A percentile compares a stretch with the other conserved stretches of the same genome.
Evolutionary conservation across 2,329 filamentous ascomycete species (phyloP).

Genomic region (Stemphylium lycopersici): DNA sequence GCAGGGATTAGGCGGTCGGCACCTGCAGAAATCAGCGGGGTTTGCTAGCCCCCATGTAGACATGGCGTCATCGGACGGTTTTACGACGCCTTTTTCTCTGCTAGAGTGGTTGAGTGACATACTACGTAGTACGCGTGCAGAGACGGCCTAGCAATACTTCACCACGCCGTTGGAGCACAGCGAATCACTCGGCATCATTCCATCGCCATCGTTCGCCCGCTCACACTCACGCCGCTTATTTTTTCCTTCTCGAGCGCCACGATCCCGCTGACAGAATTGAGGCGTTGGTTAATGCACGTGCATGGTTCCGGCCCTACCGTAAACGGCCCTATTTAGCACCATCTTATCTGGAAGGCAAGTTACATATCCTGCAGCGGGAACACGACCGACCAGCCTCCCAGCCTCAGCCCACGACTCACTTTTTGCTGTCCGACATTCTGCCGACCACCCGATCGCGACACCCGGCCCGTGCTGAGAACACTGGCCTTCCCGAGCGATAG

Average conservation of each 20-base stretch:
- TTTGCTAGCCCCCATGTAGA: constrained; percentile 10
- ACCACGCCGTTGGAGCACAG: neutral
- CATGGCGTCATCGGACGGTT: constrained; percentile 22
- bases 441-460: constrained; percentile 12
- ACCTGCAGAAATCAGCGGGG: constrained; percentile 16
- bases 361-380: constrained; percentile 35
- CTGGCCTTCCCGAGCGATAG: constrained; percentile 1
- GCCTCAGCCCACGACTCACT: constrained; percentile 10
- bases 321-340: constrained; percentile 29
- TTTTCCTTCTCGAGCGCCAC: neutral
- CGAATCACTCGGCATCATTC: neutral
- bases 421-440: constrained; percentile 13
- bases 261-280: neutral
- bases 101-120: neutral
- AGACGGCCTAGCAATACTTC: neutral
- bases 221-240: neutral
- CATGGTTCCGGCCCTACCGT: constrained; percentile 28
- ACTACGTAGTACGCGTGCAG: too few species aligned
- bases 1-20: constrained; percentile 18
- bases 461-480: constrained; percentile 2
- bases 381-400: constrained; percentile 11
- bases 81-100: constrained; percentile 12
- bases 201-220: neutral
- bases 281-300: constrained; percentile 24
- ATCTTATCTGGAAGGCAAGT: constrained; percentile 39